Evolutionary conservation across 148 eudicot species (phyloP).

Genomic region (Agrostemma githago): DNA sequence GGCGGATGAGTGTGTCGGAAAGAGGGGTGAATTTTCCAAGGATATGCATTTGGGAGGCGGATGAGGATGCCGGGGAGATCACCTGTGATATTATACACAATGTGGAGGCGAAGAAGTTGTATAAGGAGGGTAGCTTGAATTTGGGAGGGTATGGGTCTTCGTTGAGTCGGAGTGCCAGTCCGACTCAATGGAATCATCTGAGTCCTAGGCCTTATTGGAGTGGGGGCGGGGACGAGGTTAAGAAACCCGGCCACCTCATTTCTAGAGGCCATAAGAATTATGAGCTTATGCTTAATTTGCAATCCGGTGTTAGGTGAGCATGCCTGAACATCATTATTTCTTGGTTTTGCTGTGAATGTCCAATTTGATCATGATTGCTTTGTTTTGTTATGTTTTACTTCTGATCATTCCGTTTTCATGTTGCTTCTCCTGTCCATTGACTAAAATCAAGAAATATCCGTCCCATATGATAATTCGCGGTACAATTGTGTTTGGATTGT

Average conservation of each 20-base stretch:
- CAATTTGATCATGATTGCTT: background rate
- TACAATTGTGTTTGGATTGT: background rate
- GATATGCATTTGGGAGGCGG: slow-evolving; percentile 50
- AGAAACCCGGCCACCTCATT: slow-evolving; percentile 50
- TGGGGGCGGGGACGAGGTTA: slow-evolving; percentile 41
- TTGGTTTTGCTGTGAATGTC: background rate
- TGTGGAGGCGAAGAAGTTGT: slow-evolving; percentile 34
- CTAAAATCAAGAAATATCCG: background rate
- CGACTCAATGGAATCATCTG: slow-evolving; percentile 4
- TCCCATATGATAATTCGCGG: background rate
- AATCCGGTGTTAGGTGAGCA: slow-evolving; percentile 53
- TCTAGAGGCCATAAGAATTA: slow-evolving; percentile 55
- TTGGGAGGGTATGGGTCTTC: background rate
- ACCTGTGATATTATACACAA: slow-evolving; percentile 45
- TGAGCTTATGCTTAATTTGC: slow-evolving; percentile 73
- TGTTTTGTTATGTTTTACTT: background rate
- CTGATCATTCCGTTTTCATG: background rate
- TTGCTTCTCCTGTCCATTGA: background rate
- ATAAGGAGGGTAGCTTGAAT: slow-evolving; percentile 30
- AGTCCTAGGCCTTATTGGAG: slow-evolving; percentile 39
- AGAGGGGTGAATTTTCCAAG: slow-evolving; percentile 42
- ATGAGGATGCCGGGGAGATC: slow-evolving; percentile 47
- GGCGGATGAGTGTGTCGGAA: slow-evolving; percentile 25
- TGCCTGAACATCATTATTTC: background rate
- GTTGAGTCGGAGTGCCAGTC: background rate